Base-by-base conservation (phyloP, 352 stramenopile genomes). In the Elongisporangium undulatum region DNA sequence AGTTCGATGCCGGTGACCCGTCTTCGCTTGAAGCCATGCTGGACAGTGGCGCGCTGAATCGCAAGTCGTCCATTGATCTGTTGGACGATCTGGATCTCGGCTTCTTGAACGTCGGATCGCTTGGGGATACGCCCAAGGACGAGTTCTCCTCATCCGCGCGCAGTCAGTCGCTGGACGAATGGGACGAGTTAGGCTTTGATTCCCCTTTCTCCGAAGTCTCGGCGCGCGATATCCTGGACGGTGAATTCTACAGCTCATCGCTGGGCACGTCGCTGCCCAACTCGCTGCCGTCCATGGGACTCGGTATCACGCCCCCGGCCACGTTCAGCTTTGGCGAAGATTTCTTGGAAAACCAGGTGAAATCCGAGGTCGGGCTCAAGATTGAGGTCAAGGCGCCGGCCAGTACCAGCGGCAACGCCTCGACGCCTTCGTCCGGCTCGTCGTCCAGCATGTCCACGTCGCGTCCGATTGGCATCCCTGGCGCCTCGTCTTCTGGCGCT, bases 251-350 rank as follows among this genome's bases (percentile, higher is more conserved):
- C 71, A 80, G 80, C 26, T 87, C 81, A 8, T 94, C 85, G n/a
- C 61, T 94, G 8, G 85, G 85, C 52, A 84, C 81, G n/a, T 92
- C 82, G 10, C 68, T 95, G 57, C 82, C 85, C 19, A 95, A 93
- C 63, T 95, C 85, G 49, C 66, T 95, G 60, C 85, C 85, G 45
- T 92, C 85, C n/a, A 90, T 95, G 80, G 85, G 85, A 5, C 62
- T 95, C 2, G 85, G 85, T 1, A 93, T 95, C 72, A 95, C 85
- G 41, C 85, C 85, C 8, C 85, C 85, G 5, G 79, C 78, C 26
- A 79, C 80, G 50, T 95, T 95, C 66, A 91, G 82, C 57, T 93
- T 95, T 71, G 83, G 78, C 0, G 85, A 95, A 49, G 83, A 95
- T 48, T 92, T 95, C 71, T 64, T 93, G 58, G 85, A 94, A 24